Percentiles rank a stretch among this genome's conserved stretches.
phyloP scores from a whole-genome alignment of 2,329 filamentous ascomycete species.

The Cyphellophora europaea region DNA sequence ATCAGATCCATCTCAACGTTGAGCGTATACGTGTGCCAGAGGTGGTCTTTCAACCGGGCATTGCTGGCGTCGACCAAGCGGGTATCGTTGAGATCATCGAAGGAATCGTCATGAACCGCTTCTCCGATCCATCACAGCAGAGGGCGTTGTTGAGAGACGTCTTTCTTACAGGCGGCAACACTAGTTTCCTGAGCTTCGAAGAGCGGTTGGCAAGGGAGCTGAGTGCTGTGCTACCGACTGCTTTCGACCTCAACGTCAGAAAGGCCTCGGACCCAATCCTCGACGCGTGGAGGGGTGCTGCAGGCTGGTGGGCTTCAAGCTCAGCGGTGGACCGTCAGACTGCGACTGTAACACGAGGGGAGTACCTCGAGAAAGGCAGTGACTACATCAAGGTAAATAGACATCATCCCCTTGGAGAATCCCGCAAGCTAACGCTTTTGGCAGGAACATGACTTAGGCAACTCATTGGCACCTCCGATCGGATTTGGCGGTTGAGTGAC shows the following conservation, averaged over 20 bases:
- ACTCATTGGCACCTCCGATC: constrained; percentile 9
- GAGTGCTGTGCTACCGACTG: constrained; percentile 60
- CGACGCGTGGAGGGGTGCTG: constrained; percentile 91
- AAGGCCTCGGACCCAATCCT: constrained; percentile 66
- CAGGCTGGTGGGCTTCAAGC: constrained; percentile 60
- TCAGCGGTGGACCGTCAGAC: constrained; percentile 48
- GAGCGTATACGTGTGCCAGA: constrained; percentile 92
- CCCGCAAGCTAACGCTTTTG: constrained; percentile 2
- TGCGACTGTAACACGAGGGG: constrained; percentile 64
- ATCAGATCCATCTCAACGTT: constrained; percentile 92
- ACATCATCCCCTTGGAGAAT: constrained; percentile 1
- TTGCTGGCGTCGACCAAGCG: constrained; percentile 87
- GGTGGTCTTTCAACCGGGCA: constrained; percentile 83
- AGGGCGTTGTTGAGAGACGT: constrained; percentile 72
- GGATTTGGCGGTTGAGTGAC: constrained; percentile 10
- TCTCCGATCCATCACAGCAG: constrained; percentile 48
- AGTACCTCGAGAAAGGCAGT: constrained; percentile 83
- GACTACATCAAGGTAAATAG: constrained; percentile 75
- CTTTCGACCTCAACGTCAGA: constrained; percentile 58
- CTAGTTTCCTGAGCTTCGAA: constrained; percentile 77
- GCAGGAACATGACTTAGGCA: constrained; percentile 17
- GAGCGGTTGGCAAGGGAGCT: constrained; percentile 68
- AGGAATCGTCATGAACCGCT: constrained; percentile 77
- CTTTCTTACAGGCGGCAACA: constrained; percentile 91
- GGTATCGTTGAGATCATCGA: constrained; percentile 87